Evolutionary conservation across 768 basidiomycete genomes (phyloP).

Genomic region (Phylloporus scabripes): DNA sequence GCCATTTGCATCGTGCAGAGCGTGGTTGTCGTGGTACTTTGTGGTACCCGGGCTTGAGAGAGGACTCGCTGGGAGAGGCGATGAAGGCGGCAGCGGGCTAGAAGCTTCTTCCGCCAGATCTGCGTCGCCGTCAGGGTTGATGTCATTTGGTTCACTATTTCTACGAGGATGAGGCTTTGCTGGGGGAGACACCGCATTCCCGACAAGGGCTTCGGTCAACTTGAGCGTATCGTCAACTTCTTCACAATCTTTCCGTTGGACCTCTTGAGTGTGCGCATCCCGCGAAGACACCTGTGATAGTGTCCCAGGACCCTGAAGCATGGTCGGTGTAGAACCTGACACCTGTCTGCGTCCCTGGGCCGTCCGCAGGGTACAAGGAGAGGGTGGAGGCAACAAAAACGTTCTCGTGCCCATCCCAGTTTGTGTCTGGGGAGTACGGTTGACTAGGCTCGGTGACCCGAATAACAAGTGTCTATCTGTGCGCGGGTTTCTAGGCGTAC

Average conservation of each 20-base stretch:
- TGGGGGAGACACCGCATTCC: conserved; percentile 36
- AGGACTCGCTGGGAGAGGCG: conserved; percentile 55
- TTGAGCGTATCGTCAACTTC: conserved; percentile 29
- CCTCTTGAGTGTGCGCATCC: background rate
- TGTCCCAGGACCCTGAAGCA: too few relatives aligned
- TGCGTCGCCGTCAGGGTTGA: conserved; percentile 6
- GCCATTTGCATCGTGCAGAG: conserved; percentile 6
- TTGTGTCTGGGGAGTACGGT: conserved; percentile 12
- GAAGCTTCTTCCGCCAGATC: conserved; percentile 31
- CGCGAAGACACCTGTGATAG: background rate
- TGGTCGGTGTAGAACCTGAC: background rate
- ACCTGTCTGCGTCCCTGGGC: conserved; percentile 1
- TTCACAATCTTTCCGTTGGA: conserved; percentile 20
- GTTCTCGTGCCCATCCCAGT: conserved; percentile 13
- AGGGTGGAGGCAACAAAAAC: conserved; percentile 25
- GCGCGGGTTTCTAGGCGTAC: conserved; percentile 8
- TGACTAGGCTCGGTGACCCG: conserved; percentile 8
- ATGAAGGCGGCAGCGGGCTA: conserved; percentile 56
- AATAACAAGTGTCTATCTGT: conserved; percentile 3
- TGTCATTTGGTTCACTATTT: conserved; percentile 15
- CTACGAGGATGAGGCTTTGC: conserved; percentile 11
- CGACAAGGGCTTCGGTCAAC: conserved; percentile 37
- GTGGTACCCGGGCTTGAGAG: conserved; percentile 22
- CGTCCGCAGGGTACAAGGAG: conserved; percentile 16
- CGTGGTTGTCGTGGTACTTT: conserved; percentile 4